Conservation (phyloP, 768 basidiomycete species). For the Trametes cingulata region DNA sequence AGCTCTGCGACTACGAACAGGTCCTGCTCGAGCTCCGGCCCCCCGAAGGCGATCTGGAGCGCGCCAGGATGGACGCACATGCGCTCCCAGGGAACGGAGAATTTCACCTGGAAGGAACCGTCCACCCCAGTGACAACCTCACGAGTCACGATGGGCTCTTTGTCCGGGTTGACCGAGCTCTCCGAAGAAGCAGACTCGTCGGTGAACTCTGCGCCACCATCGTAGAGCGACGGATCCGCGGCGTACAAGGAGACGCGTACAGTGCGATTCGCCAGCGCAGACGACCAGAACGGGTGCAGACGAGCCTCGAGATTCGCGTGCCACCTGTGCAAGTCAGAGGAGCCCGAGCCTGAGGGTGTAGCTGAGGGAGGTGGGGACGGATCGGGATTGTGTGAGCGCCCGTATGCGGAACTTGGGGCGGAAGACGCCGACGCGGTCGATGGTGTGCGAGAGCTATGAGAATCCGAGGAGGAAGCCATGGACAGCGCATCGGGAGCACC, state of each 20-base stretch:
- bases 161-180: conserved; percentile 26
- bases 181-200: conserved; percentile 29
- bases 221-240: conserved; percentile 32
- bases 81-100: conserved; percentile 68
- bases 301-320: conserved; percentile 79
- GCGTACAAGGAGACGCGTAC: conserved; percentile 66
- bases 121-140: conserved; percentile 63
- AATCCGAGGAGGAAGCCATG: conserved; percentile 1
- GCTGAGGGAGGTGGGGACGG: conserved; percentile 5
- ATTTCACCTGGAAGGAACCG: conserved; percentile 70
- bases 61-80: conserved; percentile 62
- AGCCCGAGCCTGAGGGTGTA: neutral
- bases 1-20: conserved; percentile 57
- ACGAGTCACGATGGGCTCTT: conserved; percentile 48
- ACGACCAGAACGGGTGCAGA: conserved; percentile 80
- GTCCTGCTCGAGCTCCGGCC: conserved; percentile 44
- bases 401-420: neutral
- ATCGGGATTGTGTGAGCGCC: neutral
- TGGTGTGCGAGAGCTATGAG: conserved; percentile 6
- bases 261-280: conserved; percentile 61
- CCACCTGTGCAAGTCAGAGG: conserved; percentile 47
- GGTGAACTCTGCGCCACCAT: conserved; percentile 3
- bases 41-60: conserved; percentile 58
- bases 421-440: conserved; percentile 18
- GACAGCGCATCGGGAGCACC: conserved; percentile 8